These are phyloP conservation scores for Penicillium atrosanguineum DNA, from an alignment of 495 filamentous ascomycete genomes.

Conservation along the genomic window DNA sequence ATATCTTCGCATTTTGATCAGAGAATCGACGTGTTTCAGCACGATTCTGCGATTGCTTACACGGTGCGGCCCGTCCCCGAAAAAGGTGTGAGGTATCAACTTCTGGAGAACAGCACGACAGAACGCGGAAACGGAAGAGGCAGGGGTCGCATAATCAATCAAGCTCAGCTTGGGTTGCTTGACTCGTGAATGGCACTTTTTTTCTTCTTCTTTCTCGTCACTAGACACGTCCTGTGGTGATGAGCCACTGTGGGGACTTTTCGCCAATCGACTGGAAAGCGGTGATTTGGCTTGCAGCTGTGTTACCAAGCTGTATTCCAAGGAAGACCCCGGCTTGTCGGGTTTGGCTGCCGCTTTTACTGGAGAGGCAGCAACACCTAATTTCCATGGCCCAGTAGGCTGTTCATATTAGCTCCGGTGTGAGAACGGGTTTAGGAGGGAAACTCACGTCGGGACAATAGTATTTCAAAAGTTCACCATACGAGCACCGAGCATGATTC, in stretches of 20 bases:
- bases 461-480: constrained; percentile 68
- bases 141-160: constrained; percentile 68
- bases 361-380: constrained; percentile 20
- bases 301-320: constrained; percentile 28
- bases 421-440: not conserved
- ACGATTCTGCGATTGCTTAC: constrained; percentile 58
- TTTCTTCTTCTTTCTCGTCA: not conserved
- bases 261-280: not conserved
- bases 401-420: constrained; percentile 12
- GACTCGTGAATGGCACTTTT: not conserved
- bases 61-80: constrained; percentile 57
- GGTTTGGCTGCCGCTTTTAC: constrained; percentile 1
- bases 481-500: constrained; percentile 71
- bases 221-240: not conserved
- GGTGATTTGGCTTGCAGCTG: constrained; percentile 21
- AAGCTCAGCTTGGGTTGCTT: constrained; percentile 39
- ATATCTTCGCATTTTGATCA: constrained; percentile 74
- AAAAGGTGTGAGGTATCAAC: constrained; percentile 75
- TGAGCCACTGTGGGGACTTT: not conserved
- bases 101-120: constrained; percentile 73
- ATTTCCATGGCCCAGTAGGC: constrained; percentile 30
- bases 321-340: constrained; percentile 14
- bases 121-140: constrained; percentile 77
- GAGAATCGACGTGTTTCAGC: constrained; percentile 66
- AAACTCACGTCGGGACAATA: constrained; percentile 70